Conservation (phyloP, 1,284 basidiomycete genomes). For the Ceratobasidium sp. region DNA sequence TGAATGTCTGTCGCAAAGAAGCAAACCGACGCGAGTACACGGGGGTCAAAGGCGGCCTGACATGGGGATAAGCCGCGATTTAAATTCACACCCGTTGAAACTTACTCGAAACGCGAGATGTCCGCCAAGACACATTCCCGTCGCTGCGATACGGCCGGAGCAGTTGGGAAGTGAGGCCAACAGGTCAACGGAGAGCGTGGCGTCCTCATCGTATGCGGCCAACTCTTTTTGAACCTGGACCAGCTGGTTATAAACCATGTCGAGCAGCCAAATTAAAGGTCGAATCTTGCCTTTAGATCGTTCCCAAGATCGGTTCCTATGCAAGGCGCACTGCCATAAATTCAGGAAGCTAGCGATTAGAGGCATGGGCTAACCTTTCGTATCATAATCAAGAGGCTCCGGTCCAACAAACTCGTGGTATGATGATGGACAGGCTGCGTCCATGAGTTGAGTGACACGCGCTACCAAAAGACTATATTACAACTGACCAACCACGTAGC, state of each 20-base stretch:
- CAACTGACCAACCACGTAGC: constrained; percentile 75
- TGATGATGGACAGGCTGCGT: constrained; percentile 77
- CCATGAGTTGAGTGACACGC: constrained; percentile 51
- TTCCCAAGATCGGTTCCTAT: constrained; percentile 85
- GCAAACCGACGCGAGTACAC: constrained; percentile 86
- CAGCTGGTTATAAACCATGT: constrained; percentile 18
- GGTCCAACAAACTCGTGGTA: constrained; percentile 94
- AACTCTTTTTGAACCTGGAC: constrained; percentile 83
- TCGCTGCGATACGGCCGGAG: constrained; percentile 90
- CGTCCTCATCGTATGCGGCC: constrained; percentile 88
- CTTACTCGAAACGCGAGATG: constrained; percentile 74
- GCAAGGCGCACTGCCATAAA: background rate
- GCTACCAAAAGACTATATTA: background rate
- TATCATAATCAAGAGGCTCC: constrained; percentile 86
- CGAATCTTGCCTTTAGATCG: constrained; percentile 74
- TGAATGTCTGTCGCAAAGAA: constrained; percentile 95
- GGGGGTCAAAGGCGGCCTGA: constrained; percentile 84
- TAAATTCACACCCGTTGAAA: constrained; percentile 9
- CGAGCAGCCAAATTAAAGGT: background rate
- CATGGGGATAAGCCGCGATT: background rate
- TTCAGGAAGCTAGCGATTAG: too few relatives aligned
- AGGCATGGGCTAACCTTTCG: constrained; percentile 65
- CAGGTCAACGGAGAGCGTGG: constrained; percentile 78
- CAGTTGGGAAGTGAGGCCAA: constrained; percentile 79
- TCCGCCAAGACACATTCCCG: constrained; percentile 87